phyloP scores from a whole-genome alignment of 306 rosid species.

The Cotoneaster glaucophyllus region DNA sequence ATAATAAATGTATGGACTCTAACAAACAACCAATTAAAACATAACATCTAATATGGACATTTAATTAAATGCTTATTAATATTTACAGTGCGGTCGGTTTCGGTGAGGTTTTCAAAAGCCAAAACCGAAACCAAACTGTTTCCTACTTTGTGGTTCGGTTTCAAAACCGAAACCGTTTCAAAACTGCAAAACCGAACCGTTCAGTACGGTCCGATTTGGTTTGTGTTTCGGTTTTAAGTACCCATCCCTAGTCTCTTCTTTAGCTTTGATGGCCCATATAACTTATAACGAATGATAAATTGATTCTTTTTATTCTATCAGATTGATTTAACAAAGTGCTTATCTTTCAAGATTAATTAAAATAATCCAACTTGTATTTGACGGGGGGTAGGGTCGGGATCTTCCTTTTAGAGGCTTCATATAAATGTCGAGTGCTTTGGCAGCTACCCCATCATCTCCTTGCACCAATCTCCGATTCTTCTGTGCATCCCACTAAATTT shows the following conservation, averaged over 20 bases:
- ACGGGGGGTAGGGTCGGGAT: slow-evolving; percentile 42
- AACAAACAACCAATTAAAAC: too few relatives aligned
- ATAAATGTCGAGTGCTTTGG: slow-evolving; percentile 23
- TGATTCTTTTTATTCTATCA: slow-evolving; percentile 1
- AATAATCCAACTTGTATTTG: slow-evolving; percentile 37
- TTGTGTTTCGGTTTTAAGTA: too few relatives aligned
- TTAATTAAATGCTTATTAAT: too few relatives aligned
- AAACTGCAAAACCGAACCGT: too few relatives aligned
- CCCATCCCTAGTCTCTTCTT: background rate
- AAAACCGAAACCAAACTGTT: too few relatives aligned
- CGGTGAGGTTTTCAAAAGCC: too few relatives aligned
- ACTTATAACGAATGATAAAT: slow-evolving; percentile 1
- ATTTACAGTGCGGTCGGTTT: too few relatives aligned
- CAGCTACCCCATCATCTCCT: slow-evolving; percentile 30
- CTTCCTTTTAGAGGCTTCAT: background rate
- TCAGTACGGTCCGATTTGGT: too few relatives aligned
- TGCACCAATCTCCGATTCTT: slow-evolving; percentile 35
- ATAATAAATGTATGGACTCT: too few relatives aligned
- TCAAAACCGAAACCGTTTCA: too few relatives aligned
- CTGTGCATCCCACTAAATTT: slow-evolving; percentile 47
- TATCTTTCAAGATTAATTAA: slow-evolving; percentile 23
- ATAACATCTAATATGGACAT: too few relatives aligned
- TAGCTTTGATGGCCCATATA: background rate
- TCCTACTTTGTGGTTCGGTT: too few relatives aligned
- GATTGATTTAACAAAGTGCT: slow-evolving; percentile 35